Evolutionary conservation across 345 rosid species (phyloP).

Genomic region (Reutealis trisperma): DNA sequence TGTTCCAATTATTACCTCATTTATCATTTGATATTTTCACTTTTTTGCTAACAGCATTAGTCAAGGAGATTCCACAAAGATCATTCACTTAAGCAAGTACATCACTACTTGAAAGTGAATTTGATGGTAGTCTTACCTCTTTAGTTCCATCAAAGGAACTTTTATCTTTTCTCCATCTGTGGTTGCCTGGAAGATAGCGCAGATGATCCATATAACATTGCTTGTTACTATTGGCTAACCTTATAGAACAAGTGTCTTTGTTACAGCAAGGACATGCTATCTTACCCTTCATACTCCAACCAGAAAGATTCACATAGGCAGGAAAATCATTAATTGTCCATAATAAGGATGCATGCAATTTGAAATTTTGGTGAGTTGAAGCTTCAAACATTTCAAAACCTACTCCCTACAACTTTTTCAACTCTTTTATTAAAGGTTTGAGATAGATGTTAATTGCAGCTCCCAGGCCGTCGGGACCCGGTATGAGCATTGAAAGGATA

Average conservation of each 20-base stretch:
- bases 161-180: neutral
- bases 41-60: neutral
- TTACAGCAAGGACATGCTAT: neutral
- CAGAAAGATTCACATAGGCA: neutral
- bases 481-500: neutral
- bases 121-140: neutral
- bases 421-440: neutral
- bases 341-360: too few relatives aligned
- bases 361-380: neutral
- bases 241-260: neutral
- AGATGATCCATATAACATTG: neutral
- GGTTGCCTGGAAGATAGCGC: neutral
- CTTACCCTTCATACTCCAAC: neutral
- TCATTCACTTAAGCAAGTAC: neutral
- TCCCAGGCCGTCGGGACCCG: neutral
- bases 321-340: neutral
- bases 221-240: neutral
- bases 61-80: neutral
- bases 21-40: neutral
- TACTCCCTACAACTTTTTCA: neutral
- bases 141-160: neutral
- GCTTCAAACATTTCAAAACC: neutral
- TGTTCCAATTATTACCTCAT: neutral
- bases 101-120: neutral
- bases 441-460: neutral